Conservation (phyloP, 768 basidiomycete species). For the Leccinum uliginosum region DNA sequence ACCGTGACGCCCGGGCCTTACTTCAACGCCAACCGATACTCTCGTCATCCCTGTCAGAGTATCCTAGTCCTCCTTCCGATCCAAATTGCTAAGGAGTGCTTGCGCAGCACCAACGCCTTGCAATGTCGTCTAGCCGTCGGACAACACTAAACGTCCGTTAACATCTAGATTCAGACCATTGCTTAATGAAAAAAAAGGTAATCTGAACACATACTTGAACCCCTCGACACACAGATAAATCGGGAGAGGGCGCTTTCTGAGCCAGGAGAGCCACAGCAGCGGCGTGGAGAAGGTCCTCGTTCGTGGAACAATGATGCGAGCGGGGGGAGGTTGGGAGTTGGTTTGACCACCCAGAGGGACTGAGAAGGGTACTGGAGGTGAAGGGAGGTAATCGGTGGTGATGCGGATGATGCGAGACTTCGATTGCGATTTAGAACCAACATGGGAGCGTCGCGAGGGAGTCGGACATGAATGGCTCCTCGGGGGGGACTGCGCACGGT, state of each 20-base stretch:
- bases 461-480: conserved; percentile 31
- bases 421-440: conserved; percentile 27
- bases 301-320: conserved; percentile 37
- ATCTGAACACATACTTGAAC: too few relatives aligned
- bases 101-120: too few relatives aligned
- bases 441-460: conserved; percentile 28
- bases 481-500: conserved; percentile 15
- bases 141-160: too few relatives aligned
- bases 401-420: conserved; percentile 24
- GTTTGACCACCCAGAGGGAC: conserved; percentile 28
- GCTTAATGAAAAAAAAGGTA: too few relatives aligned
- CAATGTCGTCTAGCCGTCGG: too few relatives aligned
- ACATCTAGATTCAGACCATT: too few relatives aligned
- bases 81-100: too few relatives aligned
- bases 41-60: too few relatives aligned
- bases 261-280: conserved; percentile 31
- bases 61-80: too few relatives aligned
- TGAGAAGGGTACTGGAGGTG: conserved; percentile 45
- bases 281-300: conserved; percentile 55
- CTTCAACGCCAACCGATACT: too few relatives aligned
- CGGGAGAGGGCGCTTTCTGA: conserved; percentile 24
- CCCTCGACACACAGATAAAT: too few relatives aligned
- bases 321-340: conserved; percentile 29
- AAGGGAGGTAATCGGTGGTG: conserved; percentile 56
- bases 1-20: too few relatives aligned